These are phyloP conservation scores for Cylindricascospora bacillispora DNA, from an alignment of 1,139 yeast species.

Conservation along the genomic window DNA sequence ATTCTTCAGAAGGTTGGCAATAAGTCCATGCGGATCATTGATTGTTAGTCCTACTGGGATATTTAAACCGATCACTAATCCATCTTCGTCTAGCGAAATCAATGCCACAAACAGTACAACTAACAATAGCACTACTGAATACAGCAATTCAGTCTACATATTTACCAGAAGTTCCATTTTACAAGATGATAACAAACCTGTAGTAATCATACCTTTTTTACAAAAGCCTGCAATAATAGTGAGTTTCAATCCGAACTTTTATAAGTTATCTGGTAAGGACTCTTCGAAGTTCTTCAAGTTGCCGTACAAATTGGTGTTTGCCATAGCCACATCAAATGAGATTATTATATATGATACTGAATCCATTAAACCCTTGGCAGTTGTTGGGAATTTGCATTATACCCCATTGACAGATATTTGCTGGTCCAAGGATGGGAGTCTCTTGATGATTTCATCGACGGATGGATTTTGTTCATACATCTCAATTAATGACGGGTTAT, in stretches of 20 bases:
- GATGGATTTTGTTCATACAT: slow-evolving; percentile 85
- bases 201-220: slow-evolving; percentile 68
- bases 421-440: slow-evolving; percentile 73
- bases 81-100: slow-evolving; percentile 5
- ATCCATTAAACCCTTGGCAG: slow-evolving; percentile 52
- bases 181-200: slow-evolving; percentile 37
- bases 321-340: slow-evolving; percentile 89
- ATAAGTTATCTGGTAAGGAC: slow-evolving; percentile 26
- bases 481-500: slow-evolving; percentile 35
- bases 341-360: slow-evolving; percentile 75
- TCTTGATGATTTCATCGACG: slow-evolving; percentile 67
- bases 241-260: slow-evolving; percentile 58
- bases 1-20: slow-evolving; percentile 72
- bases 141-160: slow-evolving; percentile 57
- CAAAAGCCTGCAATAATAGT: slow-evolving; percentile 77
- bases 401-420: slow-evolving; percentile 76
- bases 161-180: slow-evolving; percentile 55
- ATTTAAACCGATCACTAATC: slow-evolving; percentile 31
- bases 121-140: slow-evolving; percentile 8
- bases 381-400: slow-evolving; percentile 71
- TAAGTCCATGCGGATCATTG: slow-evolving; percentile 82
- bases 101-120: slow-evolving; percentile 1
- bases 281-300: slow-evolving; percentile 29
- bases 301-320: slow-evolving; percentile 74
- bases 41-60: slow-evolving; percentile 78